Evolutionary conservation across 106 monocot genomes (phyloP).

Genomic region (Cymbidium sinense): DNA sequence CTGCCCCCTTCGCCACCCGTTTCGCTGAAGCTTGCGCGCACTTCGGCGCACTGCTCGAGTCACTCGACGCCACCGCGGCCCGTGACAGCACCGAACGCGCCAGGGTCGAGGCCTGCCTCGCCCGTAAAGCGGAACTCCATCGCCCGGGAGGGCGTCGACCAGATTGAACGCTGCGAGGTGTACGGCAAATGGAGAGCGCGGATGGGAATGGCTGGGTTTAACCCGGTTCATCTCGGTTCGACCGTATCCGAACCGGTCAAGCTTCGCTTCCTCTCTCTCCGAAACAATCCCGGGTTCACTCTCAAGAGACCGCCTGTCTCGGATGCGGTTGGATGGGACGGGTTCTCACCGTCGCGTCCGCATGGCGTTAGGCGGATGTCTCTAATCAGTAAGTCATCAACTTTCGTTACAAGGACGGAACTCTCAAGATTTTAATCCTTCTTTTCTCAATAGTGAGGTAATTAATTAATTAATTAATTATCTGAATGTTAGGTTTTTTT

Average conservation of each 20-base stretch:
- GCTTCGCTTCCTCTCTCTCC: conserved; percentile 20
- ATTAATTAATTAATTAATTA: conserved; percentile 5
- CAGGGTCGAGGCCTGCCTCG: conserved; percentile 42
- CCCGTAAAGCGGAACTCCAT: conserved; percentile 51
- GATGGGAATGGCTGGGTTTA: conserved; percentile 74
- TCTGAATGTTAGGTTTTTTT: background rate
- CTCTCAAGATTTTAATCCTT: background rate
- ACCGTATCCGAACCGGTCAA: conserved; percentile 25
- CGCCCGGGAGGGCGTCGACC: conserved; percentile 45
- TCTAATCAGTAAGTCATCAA: background rate
- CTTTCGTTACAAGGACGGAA: background rate
- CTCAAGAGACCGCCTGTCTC: conserved; percentile 37
- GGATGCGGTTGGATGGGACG: conserved; percentile 56
- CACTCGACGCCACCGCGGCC: conserved; percentile 36
- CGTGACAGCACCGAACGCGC: conserved; percentile 32
- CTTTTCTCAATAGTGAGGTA: background rate
- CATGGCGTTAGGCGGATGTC: conserved; percentile 43
- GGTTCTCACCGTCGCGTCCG: conserved; percentile 44
- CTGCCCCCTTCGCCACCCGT: conserved; percentile 53
- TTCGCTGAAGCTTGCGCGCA: conserved; percentile 51
- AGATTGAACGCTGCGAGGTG: conserved; percentile 70
- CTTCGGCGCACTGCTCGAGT: conserved; percentile 59
- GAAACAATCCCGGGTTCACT: conserved; percentile 36
- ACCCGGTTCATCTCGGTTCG: conserved; percentile 22
- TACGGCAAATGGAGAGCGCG: conserved; percentile 80